Evolutionary conservation across 1,139 yeast genomes (phyloP), one percentile per base, ranked within the genome.

Genomic region (Taphrina flavorubra): DNA sequence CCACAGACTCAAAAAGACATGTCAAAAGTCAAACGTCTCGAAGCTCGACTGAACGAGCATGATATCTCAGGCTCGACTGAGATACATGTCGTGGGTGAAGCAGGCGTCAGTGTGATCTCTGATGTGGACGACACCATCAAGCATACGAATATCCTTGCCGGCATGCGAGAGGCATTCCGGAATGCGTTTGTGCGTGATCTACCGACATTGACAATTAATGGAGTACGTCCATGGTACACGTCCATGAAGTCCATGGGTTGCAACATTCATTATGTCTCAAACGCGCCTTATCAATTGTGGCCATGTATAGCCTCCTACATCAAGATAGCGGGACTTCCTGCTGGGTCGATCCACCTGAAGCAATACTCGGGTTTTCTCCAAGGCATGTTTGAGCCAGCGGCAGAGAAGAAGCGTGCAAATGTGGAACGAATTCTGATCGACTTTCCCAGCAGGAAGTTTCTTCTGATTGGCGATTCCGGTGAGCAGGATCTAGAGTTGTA

Each of bases 41-140:
- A 56, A 49, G 72, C 73, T 7, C 56, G 68, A 13, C 67, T 71
- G 25, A 59, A 68, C 6, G 72, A 71, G 14, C 65, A 68, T 10
- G 73, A 69, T 55, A 62, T 72, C 42, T 70, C 72, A 6, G 70
- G 70, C 20, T 66, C 65, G 60, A 65, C 58, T 8, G 57, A 63
- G n/a, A 71, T 70, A 20, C 70, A 66, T 36, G 68, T 74, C 18
- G 66, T 71, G 8, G 75, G 71, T 14, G 69, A 51, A 2, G 59
- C 65, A 4, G 92, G 96, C 0, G 80, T 88, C 36, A 91, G 90
- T 14, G 79, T 95, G 0, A 92, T 95, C 44, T 87, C 95, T 73
- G 99, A 95, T 77, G 88, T 95, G 63, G 99, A 95, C 76, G 99
- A 95, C 76, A 95, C 99, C 0, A 86, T 94, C 51, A 89, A 95